Evolutionary conservation across 2,329 filamentous ascomycete genomes (phyloP).

Genomic region (Cercospora janseana): DNA sequence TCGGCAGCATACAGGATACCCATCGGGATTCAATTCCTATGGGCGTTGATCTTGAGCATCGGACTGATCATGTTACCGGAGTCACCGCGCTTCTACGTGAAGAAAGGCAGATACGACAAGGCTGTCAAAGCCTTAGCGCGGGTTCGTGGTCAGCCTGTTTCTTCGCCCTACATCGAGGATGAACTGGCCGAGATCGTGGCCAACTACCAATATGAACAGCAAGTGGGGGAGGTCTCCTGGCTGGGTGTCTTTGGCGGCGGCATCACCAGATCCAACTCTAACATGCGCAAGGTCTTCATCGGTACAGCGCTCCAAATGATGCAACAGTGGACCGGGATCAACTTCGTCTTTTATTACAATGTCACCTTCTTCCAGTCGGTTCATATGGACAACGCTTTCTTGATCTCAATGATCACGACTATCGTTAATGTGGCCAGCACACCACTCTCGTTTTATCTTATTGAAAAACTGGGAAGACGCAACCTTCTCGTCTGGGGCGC

Average conservation of each 20-base stretch:
- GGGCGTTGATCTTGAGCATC: conserved; percentile 69
- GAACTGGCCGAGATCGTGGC: conserved; percentile 85
- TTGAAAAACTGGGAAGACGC: conserved; percentile 80
- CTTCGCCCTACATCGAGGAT: conserved; percentile 71
- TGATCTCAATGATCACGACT: conserved; percentile 82
- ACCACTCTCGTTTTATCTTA: conserved; percentile 81
- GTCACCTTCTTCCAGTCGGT: conserved; percentile 81
- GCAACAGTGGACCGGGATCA: conserved; percentile 74
- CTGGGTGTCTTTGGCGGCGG: conserved; percentile 58
- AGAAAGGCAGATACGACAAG: conserved; percentile 66
- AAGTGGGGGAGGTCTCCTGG: conserved; percentile 57
- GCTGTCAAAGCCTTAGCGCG: conserved; percentile 65
- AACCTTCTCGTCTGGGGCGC: conserved; percentile 75
- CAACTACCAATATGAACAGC: conserved; percentile 81
- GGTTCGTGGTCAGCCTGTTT: conserved; percentile 70
- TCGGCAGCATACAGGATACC: conserved; percentile 75
- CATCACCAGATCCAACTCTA: conserved; percentile 52
- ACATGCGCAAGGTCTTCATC: conserved; percentile 49
- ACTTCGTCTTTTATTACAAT: conserved; percentile 67
- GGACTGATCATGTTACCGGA: conserved; percentile 78
- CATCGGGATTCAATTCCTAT: conserved; percentile 75
- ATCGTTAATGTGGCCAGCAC: conserved; percentile 86
- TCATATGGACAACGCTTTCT: conserved; percentile 72
- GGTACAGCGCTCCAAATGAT: conserved; percentile 50
- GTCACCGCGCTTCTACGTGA: conserved; percentile 81